These are phyloP conservation scores for Scleroderma bovista DNA, from an alignment of 768 basidiomycete genomes.

Conservation along the genomic window DNA sequence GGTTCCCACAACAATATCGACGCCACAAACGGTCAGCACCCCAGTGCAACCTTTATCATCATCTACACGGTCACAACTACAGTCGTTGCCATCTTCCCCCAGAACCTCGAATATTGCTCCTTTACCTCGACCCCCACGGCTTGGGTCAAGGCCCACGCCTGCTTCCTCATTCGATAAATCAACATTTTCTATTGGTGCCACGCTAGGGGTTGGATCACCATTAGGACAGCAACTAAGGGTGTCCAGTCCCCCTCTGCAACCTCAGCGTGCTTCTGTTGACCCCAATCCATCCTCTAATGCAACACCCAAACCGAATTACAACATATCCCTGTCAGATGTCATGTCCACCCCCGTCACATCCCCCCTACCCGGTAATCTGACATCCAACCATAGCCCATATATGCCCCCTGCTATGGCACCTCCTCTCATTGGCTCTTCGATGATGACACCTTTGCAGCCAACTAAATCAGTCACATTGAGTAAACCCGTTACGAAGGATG, in stretches of 20 bases:
- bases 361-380: slow-evolving; percentile 7
- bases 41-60: slow-evolving; percentile 3
- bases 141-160: slow-evolving; percentile 34
- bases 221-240: slow-evolving; percentile 11
- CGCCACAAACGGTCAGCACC: slow-evolving; percentile 12
- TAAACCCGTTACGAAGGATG: slow-evolving; percentile 54
- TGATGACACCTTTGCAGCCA: slow-evolving; percentile 57
- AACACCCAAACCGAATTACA: slow-evolving; percentile 53
- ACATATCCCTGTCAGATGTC: slow-evolving; percentile 38
- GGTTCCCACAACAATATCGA: slow-evolving; percentile 10
- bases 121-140: slow-evolving; percentile 31
- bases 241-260: slow-evolving; percentile 18
- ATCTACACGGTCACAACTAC: slow-evolving; percentile 22
- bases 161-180: slow-evolving; percentile 31
- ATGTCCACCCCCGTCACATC: slow-evolving; percentile 12
- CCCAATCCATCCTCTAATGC: slow-evolving; percentile 7
- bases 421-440: slow-evolving; percentile 36
- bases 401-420: slow-evolving; percentile 22
- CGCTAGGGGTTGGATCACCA: slow-evolving; percentile 4
- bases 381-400: slow-evolving; percentile 14
- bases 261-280: slow-evolving; percentile 9
- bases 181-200: slow-evolving; percentile 21
- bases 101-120: slow-evolving; percentile 26
- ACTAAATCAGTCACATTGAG: slow-evolving; percentile 35
- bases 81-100: slow-evolving; percentile 37